Base-by-base conservation (phyloP, 805 yeast species). In the Metschnikowia henanensis region DNA sequence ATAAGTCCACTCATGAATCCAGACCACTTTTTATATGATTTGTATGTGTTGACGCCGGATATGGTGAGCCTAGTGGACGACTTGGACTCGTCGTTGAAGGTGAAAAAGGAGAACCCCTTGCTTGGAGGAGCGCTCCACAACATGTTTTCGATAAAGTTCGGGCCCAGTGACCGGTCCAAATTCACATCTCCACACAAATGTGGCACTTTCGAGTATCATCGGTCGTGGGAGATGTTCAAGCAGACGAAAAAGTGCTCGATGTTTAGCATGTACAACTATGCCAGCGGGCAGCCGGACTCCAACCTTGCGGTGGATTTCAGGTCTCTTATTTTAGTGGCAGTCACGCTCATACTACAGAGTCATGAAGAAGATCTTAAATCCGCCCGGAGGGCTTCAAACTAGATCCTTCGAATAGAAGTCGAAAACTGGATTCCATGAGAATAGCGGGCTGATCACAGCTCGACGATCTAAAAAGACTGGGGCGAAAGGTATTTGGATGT, bases 11-110 rank as follows among this genome's bases (percentile, higher is more conserved):
- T 32, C n/a, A 18, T 19, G 13, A 30, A 37, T n/a, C 42, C 35
- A 6, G 46, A 41, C 17, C 43, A 32, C 20, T 49, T 49, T 25
- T 21, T 39, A 2, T 46, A 43, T 18, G 50, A 49, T 17, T 35
- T 49, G 18, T 46, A 39, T 30, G 29, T 42, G 20, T 35, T 49
- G 17, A 15, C 40, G 7, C 29, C 20, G 3, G 43, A 32, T 4
- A 47, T 45, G 37, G 20, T 28, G 5, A 43, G 50, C 30, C 46
- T 49, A 10, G 30, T 43, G 16, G 52, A 49, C 29, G 33, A 35
- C 15, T 30, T 49, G 42, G 45, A 40, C 31, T 32, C 42, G 6
- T 30, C 37, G 4, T 26, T 34, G 23, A 42, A 28, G 26, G 47
- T 49, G n/a, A n/a, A 23, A 15, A 40, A 39, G 20, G 18, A 28